Evolutionary conservation across 73 alveolate species (phyloP), one percentile per base, ranked within the genome.

Genomic region (Paramecium sonneborni): DNA sequence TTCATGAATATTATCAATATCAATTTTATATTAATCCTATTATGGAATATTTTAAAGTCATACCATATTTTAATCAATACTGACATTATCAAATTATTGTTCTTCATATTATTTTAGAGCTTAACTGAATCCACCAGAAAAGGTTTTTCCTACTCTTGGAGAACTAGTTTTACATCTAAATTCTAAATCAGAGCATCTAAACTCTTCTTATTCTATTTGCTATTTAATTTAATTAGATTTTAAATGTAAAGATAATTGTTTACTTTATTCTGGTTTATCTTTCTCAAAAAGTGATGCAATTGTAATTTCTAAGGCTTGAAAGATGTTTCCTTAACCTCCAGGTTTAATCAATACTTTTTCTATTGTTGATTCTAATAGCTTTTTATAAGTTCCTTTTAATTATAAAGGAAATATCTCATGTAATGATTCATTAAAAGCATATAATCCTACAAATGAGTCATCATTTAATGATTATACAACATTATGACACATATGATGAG

Each of bases 291-390:
- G 30, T 0, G 69, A 43, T 2, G 69, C 74, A 10, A 79, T 46
- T 23, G 90, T 41, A 2, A 79, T 20, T 39, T 79, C 74, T 6
- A 79, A 44, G n/a, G 90, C 90, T 30, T 32, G 10, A 24, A 79
- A 79, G 12, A 79, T 43, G 28, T 79, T 79, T 1, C 90, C 90
- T 21, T 79, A n/a, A 15, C 90, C 90, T 79, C 90, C 90, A 20
- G 90, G 90, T 7, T 24, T 44, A 41, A 79, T 44, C 12, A 79
- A 43, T 10, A 79, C 28, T 26, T 79, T 41, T 23, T 79, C 90
- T 24, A 79, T 20, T 0, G 46, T 46, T 41, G 44, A 30, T 79
- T 43, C 69, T 24, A 46, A 24, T 21, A 79, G 43, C 3, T 79
- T 39, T 79, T 46, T 79, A 15, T 79, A 79, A 2, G 69, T 46